Evolutionary conservation across 352 stramenopile species (phyloP).

Genomic region (Globisporangium heterothallicum): DNA sequence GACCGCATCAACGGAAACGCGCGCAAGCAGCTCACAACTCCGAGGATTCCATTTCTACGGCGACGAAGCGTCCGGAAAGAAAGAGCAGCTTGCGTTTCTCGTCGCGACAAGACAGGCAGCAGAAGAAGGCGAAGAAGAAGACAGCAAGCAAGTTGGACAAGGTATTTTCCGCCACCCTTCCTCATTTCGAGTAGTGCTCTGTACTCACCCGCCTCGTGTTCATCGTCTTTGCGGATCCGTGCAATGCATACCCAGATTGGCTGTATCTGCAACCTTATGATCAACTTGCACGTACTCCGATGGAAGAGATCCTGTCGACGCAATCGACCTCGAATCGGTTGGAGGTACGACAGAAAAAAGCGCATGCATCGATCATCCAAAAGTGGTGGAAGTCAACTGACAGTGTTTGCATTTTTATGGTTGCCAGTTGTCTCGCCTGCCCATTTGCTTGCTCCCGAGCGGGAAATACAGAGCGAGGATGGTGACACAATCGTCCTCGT

Average conservation of each 20-base stretch:
- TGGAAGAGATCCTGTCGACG: not conserved
- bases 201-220: no score
- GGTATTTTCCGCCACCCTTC: no score
- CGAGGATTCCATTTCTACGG: constrained; percentile 16
- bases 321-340: not conserved
- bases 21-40: not conserved
- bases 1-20: not conserved
- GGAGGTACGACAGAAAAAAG: constrained; percentile 3
- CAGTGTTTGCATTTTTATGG: not conserved
- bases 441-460: not conserved
- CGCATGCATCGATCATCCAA: no score
- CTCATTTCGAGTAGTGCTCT: no score
- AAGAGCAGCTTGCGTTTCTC: constrained; percentile 16
- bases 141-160: not conserved
- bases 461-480: constrained; percentile 12
- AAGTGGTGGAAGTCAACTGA: no score
- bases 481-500: constrained; percentile 12
- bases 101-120: constrained; percentile 1
- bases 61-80: constrained; percentile 5
- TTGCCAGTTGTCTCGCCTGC: not conserved
- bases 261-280: constrained; percentile 39
- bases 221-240: no score
- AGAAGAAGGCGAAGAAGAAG: constrained; percentile 4
- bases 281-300: constrained; percentile 20
- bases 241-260: constrained; percentile 26